These are phyloP conservation scores for Hemileia vastatrix DNA, from an alignment of 1,284 basidiomycete species.

Conservation along the genomic window DNA sequence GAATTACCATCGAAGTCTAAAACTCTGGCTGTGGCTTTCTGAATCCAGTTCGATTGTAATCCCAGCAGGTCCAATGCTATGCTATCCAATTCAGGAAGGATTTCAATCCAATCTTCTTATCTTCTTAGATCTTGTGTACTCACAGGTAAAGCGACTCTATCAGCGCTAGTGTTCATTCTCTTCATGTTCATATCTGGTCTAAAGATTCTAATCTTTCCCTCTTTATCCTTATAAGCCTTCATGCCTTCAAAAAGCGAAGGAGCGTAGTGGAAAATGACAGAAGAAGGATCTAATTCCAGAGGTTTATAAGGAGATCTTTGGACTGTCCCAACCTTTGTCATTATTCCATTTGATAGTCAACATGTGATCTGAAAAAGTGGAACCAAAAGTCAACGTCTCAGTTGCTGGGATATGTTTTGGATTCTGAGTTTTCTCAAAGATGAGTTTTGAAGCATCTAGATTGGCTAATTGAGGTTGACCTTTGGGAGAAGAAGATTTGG, in stretches of 20 bases:
- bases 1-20: too few species aligned
- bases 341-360: conserved; percentile 69
- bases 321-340: conserved; percentile 66
- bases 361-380: conserved; percentile 79
- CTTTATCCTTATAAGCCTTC: conserved; percentile 79
- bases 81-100: too few species aligned
- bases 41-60: too few species aligned
- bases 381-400: conserved; percentile 50
- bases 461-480: not conserved
- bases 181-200: conserved; percentile 96
- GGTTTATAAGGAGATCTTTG: conserved; percentile 75
- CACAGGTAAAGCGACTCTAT: conserved; percentile 61
- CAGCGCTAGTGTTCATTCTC: conserved; percentile 60
- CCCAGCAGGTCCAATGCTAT: too few species aligned
- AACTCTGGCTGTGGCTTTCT: too few species aligned
- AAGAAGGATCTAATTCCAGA: conserved; percentile 66
- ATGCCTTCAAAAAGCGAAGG: conserved; percentile 82
- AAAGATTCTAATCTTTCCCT: conserved; percentile 77
- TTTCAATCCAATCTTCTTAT: too few species aligned
- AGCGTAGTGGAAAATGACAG: conserved; percentile 88
- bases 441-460: conserved; percentile 23
- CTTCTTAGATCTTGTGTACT: conserved; percentile 34
- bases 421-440: conserved; percentile 24
- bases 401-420: conserved; percentile 46
- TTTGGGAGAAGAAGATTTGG: not conserved